These are phyloP conservation scores for Arachis monticola DNA, from an alignment of 331 rosid species.

Conservation along the genomic window DNA sequence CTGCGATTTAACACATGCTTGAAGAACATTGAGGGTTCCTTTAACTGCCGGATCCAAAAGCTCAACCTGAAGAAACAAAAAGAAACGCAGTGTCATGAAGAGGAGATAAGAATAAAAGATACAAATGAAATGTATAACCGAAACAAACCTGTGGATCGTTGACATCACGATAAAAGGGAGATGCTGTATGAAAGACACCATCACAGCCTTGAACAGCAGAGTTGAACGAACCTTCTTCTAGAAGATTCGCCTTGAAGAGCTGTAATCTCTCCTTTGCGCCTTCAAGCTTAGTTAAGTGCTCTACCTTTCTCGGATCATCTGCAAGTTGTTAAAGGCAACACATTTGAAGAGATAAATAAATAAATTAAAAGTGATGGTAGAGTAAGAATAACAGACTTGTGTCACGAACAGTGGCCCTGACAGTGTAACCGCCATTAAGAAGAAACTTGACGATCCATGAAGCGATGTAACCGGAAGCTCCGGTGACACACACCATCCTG, in stretches of 20 bases:
- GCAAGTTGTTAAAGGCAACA: neutral
- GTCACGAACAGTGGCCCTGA: too few species aligned
- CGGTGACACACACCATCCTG: too few species aligned
- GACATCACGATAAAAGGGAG: conserved; percentile 37
- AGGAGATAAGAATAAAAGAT: neutral
- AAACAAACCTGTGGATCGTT: conserved; percentile 29
- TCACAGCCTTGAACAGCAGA: conserved; percentile 34
- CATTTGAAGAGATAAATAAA: too few species aligned
- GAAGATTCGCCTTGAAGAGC: conserved; percentile 29
- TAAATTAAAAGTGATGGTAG: too few species aligned
- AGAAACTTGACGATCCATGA: too few species aligned
- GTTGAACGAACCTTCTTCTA: conserved; percentile 36
- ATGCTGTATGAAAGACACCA: conserved; percentile 41
- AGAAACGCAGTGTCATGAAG: neutral
- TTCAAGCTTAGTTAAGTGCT: neutral
- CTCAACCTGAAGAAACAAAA: too few species aligned
- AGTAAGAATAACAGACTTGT: neutral
- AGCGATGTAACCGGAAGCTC: too few species aligned
- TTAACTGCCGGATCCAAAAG: too few species aligned
- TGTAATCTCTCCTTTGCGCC: conserved; percentile 37
- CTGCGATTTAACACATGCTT: too few species aligned
- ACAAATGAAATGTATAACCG: neutral
- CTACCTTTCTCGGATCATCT: conserved; percentile 26
- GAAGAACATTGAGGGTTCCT: too few species aligned
- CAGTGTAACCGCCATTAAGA: too few species aligned